Base-by-base conservation (phyloP, 306 rosid genomes). In the Vigna nakashimae region DNA sequence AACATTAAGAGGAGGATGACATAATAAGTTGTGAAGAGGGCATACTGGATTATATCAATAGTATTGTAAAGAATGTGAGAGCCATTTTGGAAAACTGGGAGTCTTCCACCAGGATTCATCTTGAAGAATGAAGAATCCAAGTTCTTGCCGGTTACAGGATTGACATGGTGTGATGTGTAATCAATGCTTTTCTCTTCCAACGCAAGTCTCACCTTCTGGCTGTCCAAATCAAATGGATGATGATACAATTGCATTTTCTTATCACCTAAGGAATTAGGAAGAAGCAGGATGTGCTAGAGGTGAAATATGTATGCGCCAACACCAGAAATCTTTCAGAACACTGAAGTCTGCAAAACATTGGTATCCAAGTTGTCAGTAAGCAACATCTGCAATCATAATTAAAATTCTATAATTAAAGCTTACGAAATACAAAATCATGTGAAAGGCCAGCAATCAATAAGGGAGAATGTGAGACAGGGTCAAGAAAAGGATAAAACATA, bases 121-220 rank as follows among this genome's bases (percentile, higher is more conserved):
- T 82, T 82, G 84, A 96, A 95, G 87, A 95, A 89, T 5, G 84
- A 65, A 77, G 91, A 89, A 73, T 91, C 92, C 88, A 92, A 74
- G 83, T 92, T 96, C 93, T 91, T 96, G 72, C 96, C 99, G 3
- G 97, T 92, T 53, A 90, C 65, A 15, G 98, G 97, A 83, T 96
- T 96, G 87, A 81, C 93, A 90, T 91, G 98, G 92, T 80, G 78
- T 16, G 97, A 96, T 4, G 99, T 96, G 83, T 91, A 96, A 85
- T 90, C 99, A 56, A 87, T 86, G 82, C 87, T 88, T 68, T 82
- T 90, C 87, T 92, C 98, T 80, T 96, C 99, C 94, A 92, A 84
- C 17, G 94, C 98, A 30, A 96, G 92, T 67, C 99, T 91, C 85
- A 90, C 99, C 79, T 87, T 92, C 84, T 89, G 97, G 87, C 98